Evolutionary conservation across 2,329 filamentous ascomycete species (phyloP), one percentile per base, ranked within the genome.

Genomic region (Septoria linicola): DNA sequence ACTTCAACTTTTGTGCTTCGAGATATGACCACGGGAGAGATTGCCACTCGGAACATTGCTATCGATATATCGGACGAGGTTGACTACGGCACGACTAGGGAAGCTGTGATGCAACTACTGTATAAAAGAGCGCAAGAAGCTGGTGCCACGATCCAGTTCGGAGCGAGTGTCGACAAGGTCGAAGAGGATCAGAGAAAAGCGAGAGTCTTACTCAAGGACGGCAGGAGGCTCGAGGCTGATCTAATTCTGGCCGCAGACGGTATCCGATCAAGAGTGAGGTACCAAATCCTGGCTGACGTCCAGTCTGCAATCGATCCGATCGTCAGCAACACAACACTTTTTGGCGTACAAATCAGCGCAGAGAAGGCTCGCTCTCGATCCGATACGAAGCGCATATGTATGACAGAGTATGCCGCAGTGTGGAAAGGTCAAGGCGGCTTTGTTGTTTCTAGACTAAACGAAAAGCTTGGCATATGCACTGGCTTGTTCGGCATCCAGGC

Each of bases 181-280:
- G 32, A 37, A 23, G 49, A 52, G 17, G 42, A 52, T 42, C 35
- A 6, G n/a, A 13, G 34, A 8, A 21, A 30, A 25, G 37, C 49
- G 6, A 25, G 30, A 25, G 34, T 52, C 8, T 14, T 25, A 4
- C 23, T 54, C 19, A 16, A 34, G 5, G 25, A 45, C 46, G 51
- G 51, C 1, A 36, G 21, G 35, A 27, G 17, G 20, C 17, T 47
- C 17, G 36, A 46, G 16, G 42, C 25, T 17, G 49, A 52, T 52
- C 30, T 52, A 11, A 41, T 52, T 20, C 23, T 52, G 19, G 49
- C 49, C 41, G 49, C 49, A 4, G 49, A 52, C 39, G 49, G 49
- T 3, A 52, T 52, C 19, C 14, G 49, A 17, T 52, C 49, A 10
- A 41, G 37, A 17, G 42, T 42, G 2, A 46, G 49, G 11, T 40